Evolutionary conservation across 768 basidiomycete species (phyloP), one percentile per base, ranked within the genome.

Genomic region (Tulasnella sp.): DNA sequence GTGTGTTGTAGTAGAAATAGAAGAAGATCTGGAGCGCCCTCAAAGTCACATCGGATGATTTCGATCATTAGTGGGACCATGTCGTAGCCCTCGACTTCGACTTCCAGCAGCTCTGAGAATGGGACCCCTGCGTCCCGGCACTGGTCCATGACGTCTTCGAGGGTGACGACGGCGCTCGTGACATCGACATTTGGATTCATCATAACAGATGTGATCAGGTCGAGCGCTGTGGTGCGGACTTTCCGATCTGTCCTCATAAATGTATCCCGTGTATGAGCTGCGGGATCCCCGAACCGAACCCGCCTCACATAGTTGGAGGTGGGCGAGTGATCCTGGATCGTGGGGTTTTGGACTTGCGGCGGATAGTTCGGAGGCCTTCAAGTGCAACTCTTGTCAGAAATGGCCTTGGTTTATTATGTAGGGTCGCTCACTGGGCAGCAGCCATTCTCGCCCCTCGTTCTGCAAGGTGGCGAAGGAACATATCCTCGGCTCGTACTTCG

Each of bases 1-100:
- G 56, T 48, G 29, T 58, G 43, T 38, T 58, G 43, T 24, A 58
- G 44, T n/a, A 58, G 30, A 26, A 58, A 58, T 1, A 58, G 48
- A 23, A 58, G 10, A 17, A 58, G 45, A 11, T 58, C 56, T 24
- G 56, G 56, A 10, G 45, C 56, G 3, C 41, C 2, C 21, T 58
- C 29, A 27, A 48, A 58, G 41, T 58, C 56, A 45, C 56, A 58
- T 26, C 56, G 45, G 29, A 50, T 41, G 44, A 58, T 48, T 26
- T 58, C 56, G 19, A 58, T 27, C n/a, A 58, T 27, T 11, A 58
- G 47, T 3, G 56, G 56, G 29, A 27, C 27, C 48, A 58, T 26
- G n/a, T 41, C 47, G 17, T 48, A 42, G 9, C 27, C 56, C 21
- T 58, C 56, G 17, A 58, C 15, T 13, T 58, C 38, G 17, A 19